These are phyloP conservation scores for Ampelocalamus luodianensis DNA, from an alignment of 176 grass and related monocot species.

Conservation along the genomic window DNA sequence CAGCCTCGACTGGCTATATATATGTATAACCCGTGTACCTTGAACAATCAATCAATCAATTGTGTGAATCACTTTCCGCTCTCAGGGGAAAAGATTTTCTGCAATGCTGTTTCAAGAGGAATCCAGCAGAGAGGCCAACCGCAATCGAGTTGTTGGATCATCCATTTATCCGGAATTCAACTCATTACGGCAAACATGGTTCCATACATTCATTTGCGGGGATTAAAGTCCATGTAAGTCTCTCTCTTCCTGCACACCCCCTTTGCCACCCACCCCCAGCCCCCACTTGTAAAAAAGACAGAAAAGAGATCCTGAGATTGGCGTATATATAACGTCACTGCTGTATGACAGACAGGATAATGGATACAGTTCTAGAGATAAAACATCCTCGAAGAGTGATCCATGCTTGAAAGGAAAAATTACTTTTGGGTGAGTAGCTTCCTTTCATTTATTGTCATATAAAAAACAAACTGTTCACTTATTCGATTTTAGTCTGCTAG, in stretches of 20 bases:
- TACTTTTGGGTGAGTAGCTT: no score
- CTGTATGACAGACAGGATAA: no score
- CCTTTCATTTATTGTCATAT: no score
- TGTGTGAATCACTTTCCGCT: no score
- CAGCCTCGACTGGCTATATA: no score
- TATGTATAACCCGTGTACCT: no score
- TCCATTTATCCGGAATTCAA: constrained; percentile 79
- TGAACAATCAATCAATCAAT: no score
- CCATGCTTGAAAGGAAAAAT: constrained; percentile 57
- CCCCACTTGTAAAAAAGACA: background rate
- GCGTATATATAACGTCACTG: no score
- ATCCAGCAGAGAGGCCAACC: constrained; percentile 71
- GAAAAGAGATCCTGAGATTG: no score
- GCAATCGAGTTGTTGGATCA: constrained; percentile 76
- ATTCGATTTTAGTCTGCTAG: constrained; percentile 33
- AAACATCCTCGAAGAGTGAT: no score
- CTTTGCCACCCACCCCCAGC: background rate
- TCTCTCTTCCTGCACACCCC: background rate
- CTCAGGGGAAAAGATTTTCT: constrained; percentile 89
- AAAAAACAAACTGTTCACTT: background rate
- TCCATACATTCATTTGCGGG: constrained; percentile 61
- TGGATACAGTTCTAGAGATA: no score
- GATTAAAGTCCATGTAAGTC: constrained; percentile 57
- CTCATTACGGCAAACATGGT: constrained; percentile 68
- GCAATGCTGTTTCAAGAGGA: constrained; percentile 84